Evolutionary conservation across 1,284 basidiomycete species (phyloP).

Genomic region (Porodaedalea pini): DNA sequence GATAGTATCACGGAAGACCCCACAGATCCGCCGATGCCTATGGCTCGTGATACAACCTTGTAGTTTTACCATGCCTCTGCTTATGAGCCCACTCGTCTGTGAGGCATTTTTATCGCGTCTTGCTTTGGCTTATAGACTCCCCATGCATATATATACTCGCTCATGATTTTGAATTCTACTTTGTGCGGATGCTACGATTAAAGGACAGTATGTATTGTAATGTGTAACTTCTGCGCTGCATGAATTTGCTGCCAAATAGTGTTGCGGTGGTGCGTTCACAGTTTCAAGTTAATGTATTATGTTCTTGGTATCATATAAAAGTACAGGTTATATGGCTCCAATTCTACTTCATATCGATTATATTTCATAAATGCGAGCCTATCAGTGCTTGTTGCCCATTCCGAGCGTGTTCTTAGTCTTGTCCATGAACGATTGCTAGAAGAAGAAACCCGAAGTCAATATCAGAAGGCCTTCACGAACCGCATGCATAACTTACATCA

Average conservation of each 20-base stretch:
- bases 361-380: too few relatives aligned
- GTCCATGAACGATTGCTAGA: constrained; percentile 39
- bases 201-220: too few relatives aligned
- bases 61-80: background rate
- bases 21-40: constrained; percentile 30
- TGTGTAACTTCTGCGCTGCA: too few relatives aligned
- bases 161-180: background rate
- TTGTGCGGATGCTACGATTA: too few relatives aligned
- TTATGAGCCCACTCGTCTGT: background rate
- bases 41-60: constrained; percentile 23
- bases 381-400: constrained; percentile 35
- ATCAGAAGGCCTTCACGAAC: background rate
- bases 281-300: too few relatives aligned
- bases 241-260: too few relatives aligned
- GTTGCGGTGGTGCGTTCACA: too few relatives aligned
- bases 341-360: too few relatives aligned
- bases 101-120: background rate
- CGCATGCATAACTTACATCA: constrained; percentile 25
- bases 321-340: too few relatives aligned
- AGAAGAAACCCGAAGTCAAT: background rate
- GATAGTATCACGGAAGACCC: constrained; percentile 24
- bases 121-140: too few relatives aligned
- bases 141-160: too few relatives aligned
- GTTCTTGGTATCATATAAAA: too few relatives aligned
- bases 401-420: constrained; percentile 53